A percentile compares a stretch with the other conserved stretches of the same genome.
These are phyloP conservation scores for Metschnikowia baotianmanensis DNA, from an alignment of 805 yeast genomes.

Conservation along the genomic window DNA sequence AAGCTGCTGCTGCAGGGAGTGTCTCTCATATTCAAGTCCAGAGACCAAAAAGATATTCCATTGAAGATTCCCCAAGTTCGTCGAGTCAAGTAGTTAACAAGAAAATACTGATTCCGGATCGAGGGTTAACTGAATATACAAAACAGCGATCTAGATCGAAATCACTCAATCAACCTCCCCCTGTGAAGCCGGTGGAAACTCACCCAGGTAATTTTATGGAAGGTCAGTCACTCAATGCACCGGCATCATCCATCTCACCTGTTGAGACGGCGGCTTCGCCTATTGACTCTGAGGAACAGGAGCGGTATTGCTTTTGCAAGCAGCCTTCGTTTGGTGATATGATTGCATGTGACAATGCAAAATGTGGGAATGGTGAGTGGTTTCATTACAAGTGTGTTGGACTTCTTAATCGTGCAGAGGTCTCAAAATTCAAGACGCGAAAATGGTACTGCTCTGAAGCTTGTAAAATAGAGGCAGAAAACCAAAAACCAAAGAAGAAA, in stretches of 20 bases:
- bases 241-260: no score
- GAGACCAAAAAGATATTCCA: no score
- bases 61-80: no score
- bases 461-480: slow-evolving; percentile 24
- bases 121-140: no score
- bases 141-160: no score
- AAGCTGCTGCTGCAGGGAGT: background rate
- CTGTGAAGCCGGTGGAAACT: no score
- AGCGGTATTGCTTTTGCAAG: slow-evolving; percentile 24
- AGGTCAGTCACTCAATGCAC: no score
- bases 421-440: slow-evolving; percentile 30
- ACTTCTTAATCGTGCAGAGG: slow-evolving; percentile 36
- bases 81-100: no score
- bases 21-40: no score
- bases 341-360: slow-evolving; percentile 31
- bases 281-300: slow-evolving; percentile 7
- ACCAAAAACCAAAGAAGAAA: slow-evolving; percentile 2
- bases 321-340: slow-evolving; percentile 31
- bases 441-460: slow-evolving; percentile 41
- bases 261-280: background rate
- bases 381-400: slow-evolving; percentile 47
- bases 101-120: no score
- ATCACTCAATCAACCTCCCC: no score
- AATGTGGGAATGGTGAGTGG: slow-evolving; percentile 46
- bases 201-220: no score